A percentile compares a stretch with the other conserved stretches of the same genome.
Evolutionary conservation across 495 filamentous ascomycete genomes (phyloP).

Genomic region (Lentithecium fluviatile): DNA sequence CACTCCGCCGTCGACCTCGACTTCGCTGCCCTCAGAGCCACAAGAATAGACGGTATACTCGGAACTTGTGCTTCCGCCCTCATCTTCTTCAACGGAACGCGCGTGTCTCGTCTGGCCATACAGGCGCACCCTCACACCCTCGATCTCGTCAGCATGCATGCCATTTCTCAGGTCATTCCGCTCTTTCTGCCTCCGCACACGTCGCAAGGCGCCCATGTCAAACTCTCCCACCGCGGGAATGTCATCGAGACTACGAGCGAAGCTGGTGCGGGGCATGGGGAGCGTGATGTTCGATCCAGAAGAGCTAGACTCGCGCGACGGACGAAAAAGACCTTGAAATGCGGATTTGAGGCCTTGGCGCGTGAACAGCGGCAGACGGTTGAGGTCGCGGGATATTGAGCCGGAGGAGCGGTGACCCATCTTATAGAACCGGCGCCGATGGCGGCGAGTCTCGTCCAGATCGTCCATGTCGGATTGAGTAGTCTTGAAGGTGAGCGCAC

Average conservation of each 20-base stretch:
- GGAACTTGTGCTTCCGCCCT: constrained; percentile 13
- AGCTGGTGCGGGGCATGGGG: constrained; percentile 26
- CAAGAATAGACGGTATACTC: constrained; percentile 23
- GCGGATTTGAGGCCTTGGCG: constrained; percentile 23
- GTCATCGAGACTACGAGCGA: not conserved
- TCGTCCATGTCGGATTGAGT: constrained; percentile 23
- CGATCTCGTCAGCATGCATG: not conserved
- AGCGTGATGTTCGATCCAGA: constrained; percentile 31
- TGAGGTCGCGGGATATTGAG: constrained; percentile 5
- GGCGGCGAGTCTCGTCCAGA: constrained; percentile 3
- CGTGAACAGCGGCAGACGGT: not conserved
- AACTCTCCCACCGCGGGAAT: constrained; percentile 15
- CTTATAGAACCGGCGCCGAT: constrained; percentile 27
- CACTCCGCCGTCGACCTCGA: constrained; percentile 53
- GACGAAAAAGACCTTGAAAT: constrained; percentile 24
- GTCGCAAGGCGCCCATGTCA: constrained; percentile 22
- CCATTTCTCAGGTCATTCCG: constrained; percentile 12
- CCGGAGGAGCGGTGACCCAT: constrained; percentile 13
- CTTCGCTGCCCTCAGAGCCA: constrained; percentile 30
- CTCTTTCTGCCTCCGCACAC: constrained; percentile 25
- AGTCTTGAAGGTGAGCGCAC: constrained; percentile 25
- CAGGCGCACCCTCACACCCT: not conserved
- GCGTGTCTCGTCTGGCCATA: not conserved
- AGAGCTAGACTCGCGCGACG: constrained; percentile 7
- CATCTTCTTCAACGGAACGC: not conserved